Conservation (phyloP, 495 filamentous ascomycete species). For the Hyphodiscus hymeniophilus region DNA sequence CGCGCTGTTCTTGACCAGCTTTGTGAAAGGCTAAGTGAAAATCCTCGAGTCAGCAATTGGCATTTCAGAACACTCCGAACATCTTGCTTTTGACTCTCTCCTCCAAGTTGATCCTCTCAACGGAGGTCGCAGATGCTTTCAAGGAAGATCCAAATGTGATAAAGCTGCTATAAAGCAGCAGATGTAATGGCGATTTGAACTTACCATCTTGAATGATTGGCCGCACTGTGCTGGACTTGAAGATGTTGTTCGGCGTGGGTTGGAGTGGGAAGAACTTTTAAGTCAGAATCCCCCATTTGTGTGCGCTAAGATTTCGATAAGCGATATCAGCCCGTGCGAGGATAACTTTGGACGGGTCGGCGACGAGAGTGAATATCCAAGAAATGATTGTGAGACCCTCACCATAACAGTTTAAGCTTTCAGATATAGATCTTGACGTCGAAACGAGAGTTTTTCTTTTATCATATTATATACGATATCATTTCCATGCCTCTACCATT, state of each 20-base stretch:
- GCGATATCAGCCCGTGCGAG: neutral
- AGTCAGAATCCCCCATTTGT: neutral
- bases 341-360: constrained; percentile 8
- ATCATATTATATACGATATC: no score
- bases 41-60: constrained; percentile 90
- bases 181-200: constrained; percentile 26
- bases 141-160: neutral
- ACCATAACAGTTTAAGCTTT: no score
- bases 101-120: constrained; percentile 15
- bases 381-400: no score
- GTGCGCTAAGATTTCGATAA: neutral
- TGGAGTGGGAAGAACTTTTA: constrained; percentile 5
- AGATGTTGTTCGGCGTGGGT: constrained; percentile 17
- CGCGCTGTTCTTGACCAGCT: constrained; percentile 89
- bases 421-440: no score
- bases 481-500: no score
- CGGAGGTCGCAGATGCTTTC: constrained; percentile 1
- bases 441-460: no score
- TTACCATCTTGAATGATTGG: constrained; percentile 52
- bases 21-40: constrained; percentile 74
- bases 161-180: constrained; percentile 3
- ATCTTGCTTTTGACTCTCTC: constrained; percentile 83
- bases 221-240: constrained; percentile 22
- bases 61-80: constrained; percentile 95
- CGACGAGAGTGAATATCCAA: no score